phyloP scores from a whole-genome alignment of 2,329 filamentous ascomycete genomes.

The Cercospora beticola region DNA sequence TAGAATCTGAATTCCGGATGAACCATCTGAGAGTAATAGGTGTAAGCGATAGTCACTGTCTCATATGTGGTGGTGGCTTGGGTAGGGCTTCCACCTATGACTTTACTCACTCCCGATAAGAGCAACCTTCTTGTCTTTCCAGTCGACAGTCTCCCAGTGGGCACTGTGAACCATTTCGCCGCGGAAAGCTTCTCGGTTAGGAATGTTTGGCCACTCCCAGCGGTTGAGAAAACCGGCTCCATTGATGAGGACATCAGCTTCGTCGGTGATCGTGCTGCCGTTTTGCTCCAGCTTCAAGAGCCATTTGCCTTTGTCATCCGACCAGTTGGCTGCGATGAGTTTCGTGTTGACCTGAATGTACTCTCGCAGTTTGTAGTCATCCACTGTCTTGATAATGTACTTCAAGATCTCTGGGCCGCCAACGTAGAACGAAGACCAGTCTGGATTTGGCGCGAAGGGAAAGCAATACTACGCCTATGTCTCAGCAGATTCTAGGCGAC shows the following conservation, averaged over 20 bases:
- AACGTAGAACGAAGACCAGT: conserved; percentile 19
- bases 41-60: no score
- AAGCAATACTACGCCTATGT: conserved; percentile 23
- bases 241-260: conserved; percentile 44
- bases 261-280: conserved; percentile 38
- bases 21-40: neutral
- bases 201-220: conserved; percentile 38
- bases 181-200: conserved; percentile 47
- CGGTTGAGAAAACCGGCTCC: conserved; percentile 43
- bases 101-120: conserved; percentile 44
- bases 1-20: conserved; percentile 27
- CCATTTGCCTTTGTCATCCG: conserved; percentile 51
- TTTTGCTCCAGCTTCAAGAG: conserved; percentile 44
- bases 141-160: conserved; percentile 47
- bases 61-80: no score
- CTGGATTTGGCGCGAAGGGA: conserved; percentile 36
- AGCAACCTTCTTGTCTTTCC: conserved; percentile 42
- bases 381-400: conserved; percentile 32
- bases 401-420: conserved; percentile 33
- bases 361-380: conserved; percentile 13
- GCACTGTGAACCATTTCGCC: conserved; percentile 47
- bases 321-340: conserved; percentile 50
- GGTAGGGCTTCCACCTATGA: no score
- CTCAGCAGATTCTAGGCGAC: neutral
- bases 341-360: conserved; percentile 54